Evolutionary conservation across 306 rosid species (phyloP), one percentile per base, ranked within the genome.

Genomic region (Sicyos edulis): DNA sequence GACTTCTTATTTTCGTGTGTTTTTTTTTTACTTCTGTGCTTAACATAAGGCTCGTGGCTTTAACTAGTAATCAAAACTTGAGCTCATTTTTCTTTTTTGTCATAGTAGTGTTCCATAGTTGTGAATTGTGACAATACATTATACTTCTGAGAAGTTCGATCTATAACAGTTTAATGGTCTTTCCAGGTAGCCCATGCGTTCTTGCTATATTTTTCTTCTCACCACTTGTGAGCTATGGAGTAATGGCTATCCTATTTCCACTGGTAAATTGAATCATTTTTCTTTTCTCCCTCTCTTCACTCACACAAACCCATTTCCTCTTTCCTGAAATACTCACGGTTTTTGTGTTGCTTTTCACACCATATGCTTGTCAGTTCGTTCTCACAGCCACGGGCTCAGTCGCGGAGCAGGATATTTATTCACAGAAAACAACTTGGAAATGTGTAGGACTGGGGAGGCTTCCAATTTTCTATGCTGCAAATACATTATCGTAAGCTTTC

Each of bases 161-260:
- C 69, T 32, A 79, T 70, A 22, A 55, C 66, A 72, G 62, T 76
- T 77, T 77, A 16, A 67, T 82, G 71, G 71, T n/a, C 72, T 69
- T 72, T 86, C 40, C 91, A 90, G 98, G 98, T 78, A 87, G 98
- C 81, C 96, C 98, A 24, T 93, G 96, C 47, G 97, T 88, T 78
- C 75, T 88, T 77, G 89, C 97, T 32, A 80, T 88, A 57, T 84
- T 93, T 80, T 86, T 88, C 69, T 88, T 82, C 86, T 93, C 97
- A 10, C 91, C 90, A 69, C 93, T 93, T 76, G 98, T 93, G 68
- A 79, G 93, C 80, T 93, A 87, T 21, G 98, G 96, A 61, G 81
- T 87, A 70, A 90, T 90, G 96, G 96, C 96, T 68, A 82, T 93
- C 74, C 89, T 93, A 67, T 93, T 74, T 71, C 98, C 98, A 12